Conservation (phyloP, 2,329 filamentous ascomycete genomes). For the Penicillium oxalicum region DNA sequence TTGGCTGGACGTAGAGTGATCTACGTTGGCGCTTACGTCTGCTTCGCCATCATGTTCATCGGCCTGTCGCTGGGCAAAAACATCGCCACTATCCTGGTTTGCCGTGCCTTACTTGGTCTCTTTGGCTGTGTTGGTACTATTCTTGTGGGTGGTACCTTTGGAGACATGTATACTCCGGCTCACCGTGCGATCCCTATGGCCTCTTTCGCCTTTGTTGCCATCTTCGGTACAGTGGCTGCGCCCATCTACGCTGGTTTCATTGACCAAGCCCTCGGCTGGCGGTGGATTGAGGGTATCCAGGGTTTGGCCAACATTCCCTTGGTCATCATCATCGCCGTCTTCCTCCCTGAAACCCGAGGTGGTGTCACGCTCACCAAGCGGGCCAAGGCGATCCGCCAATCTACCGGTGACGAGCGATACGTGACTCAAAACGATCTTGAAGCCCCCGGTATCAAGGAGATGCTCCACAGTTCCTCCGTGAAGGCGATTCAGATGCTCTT, state of each 20-base stretch:
- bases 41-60: conserved; percentile 46
- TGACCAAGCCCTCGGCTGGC: conserved; percentile 48
- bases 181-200: conserved; percentile 45
- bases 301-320: conserved; percentile 49
- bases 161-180: conserved; percentile 45
- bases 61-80: conserved; percentile 45
- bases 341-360: conserved; percentile 45
- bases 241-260: conserved; percentile 53
- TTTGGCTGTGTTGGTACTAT: conserved; percentile 49
- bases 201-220: conserved; percentile 46
- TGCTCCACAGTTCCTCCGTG: conserved; percentile 42
- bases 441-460: conserved; percentile 42
- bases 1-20: conserved; percentile 44
- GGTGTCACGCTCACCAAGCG: conserved; percentile 45
- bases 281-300: conserved; percentile 51
- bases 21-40: conserved; percentile 43
- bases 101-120: conserved; percentile 44
- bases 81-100: conserved; percentile 45
- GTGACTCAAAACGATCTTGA: conserved; percentile 48
- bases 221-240: conserved; percentile 48
- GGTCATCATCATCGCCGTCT: conserved; percentile 39
- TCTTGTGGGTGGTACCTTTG: conserved; percentile 47
- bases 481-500: conserved; percentile 48
- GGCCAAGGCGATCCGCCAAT: conserved; percentile 43
- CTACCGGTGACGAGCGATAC: conserved; percentile 47